Base-by-base conservation (phyloP, 2,329 filamentous ascomycete species). In the Aureobasidium namibiae region DNA sequence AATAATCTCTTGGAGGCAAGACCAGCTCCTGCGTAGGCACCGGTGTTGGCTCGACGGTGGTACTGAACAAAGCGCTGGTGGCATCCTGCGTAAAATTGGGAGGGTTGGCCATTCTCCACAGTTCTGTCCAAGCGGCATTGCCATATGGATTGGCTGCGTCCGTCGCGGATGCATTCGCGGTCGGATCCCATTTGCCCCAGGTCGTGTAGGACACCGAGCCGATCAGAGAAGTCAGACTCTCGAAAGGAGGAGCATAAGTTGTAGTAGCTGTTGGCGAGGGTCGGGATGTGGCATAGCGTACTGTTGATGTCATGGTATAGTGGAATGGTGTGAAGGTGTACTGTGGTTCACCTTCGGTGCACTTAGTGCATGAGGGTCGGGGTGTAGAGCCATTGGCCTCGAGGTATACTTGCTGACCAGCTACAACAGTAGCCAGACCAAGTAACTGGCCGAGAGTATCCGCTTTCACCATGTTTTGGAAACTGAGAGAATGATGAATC, bases 41-140 rank as follows among this genome's bases (percentile, higher is more conserved):
- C 0, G 81, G 75, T 0, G 81, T 85, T 0, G 82, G 80, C 4
- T 71, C 74, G 1, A 82, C 80, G 0, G 82, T 84, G 0, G 81
- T 52, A 18, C 33, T 52, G 49, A 31, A 53, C 2, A 53, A 6
- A 41, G 49, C 34, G 48, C 61, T 76, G 75, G n/a, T 76, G 62
- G 1, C 69, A 67, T n/a, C 69, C 67, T 16, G 69, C 59, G 72
- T 74, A 48, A 75, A 73, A 39, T 73, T 74, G 11, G 67, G 63
- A 46, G 70, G 66, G 5, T 68, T 67, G 6, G 72, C 69, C 1
- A 64, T 60, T 5, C 64, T 67, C 74, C 74, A 76, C 2, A 75
- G 59, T 6, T 26, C 49, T 5, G 49, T 53, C 49, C 49, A 53
- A 29, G 49, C 49, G 10, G 49, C 49, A 18, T 53, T 53, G 1